Evolutionary conservation across 805 yeast species (phyloP), one percentile per base, ranked within the genome.

Genomic region (Wickerhamomyces rabaulensis): DNA sequence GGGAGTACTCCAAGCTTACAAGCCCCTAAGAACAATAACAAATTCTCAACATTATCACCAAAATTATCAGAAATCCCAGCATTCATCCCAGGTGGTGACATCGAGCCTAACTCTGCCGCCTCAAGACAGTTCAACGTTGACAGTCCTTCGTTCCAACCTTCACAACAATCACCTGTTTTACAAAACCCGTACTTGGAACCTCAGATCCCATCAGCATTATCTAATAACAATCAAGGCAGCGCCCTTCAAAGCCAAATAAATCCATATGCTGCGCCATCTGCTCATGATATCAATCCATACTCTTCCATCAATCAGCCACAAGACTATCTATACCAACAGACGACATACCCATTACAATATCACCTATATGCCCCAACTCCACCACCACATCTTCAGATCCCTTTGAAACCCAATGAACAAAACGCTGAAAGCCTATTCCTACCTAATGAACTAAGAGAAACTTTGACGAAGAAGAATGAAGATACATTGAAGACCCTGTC

Each of bases 331-430:
- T 46, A 57, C 36, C 52, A 42, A 27, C 47, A 39, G 17, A 53
- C 68, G 29, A 43, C 62, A 35, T 80, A 68, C 52, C 85, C 86
- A 0, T 67, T 87, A 39, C 89, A 89, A 58, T 87, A 87, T 62
- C 96, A 91, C 65, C 67, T 89, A 36, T 91, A 92, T 66, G 94
- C 97, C 0, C 97, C 97, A 2, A 76, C 80, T 26, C 92, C 97
- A 9, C 88, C 91, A 3, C 91, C 90, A 9, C 82, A 84, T 58
- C 63, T 82, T 41, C 72, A 74, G 37, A 64, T 77, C 9, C 80
- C 82, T 13, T 68, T 86, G 51, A 74, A 76, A 42, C 79, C 87
- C 1, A 81, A 90, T 61, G 91, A 90, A 65, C 76, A 89, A 39
- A 80, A 79, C 27, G 78, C 83, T 3, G 78, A 78, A 45, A 76